Evolutionary conservation across 2,329 filamentous ascomycete species (phyloP), one percentile per base, ranked within the genome.

Genomic region (Emericellopsis cladophorae): DNA sequence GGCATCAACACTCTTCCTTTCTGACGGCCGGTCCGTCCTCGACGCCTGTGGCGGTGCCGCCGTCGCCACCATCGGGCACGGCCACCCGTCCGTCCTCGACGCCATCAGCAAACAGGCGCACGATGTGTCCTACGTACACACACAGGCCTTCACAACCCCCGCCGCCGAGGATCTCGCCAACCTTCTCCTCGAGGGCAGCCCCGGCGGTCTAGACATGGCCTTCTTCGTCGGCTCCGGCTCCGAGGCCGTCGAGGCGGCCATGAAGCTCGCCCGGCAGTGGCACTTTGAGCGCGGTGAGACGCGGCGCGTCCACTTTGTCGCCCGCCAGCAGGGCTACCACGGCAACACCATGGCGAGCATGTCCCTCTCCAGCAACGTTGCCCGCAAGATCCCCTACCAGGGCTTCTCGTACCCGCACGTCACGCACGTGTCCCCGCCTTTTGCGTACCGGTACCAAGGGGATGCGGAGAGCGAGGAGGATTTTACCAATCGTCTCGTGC

Each of bases 41-140:
- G 60, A 63, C 36, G 59, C 57, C 9, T 57, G 53, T 33, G 51
- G 56, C 32, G 60, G 60, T 4, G 57, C 60, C 1, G 77, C 76
- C 7, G 81, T 85, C 6, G 67, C 75, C 9, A 78, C 75, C 53
- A 54, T 84, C 8, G 80, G 79, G 14, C 76, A 82, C 51, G 70
- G 69, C 26, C 67, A 79, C 42, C 49, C 65, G 41, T 62, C 73
- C 42, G 70, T 84, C 18, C 64, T 62, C 23, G 57, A 67, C 15
- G 76, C 76, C 1, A 66, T 83, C 24, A 58, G 62, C 16, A 51
- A 64, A 15, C 77, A 81, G 48, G 60, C 78, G 52, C 59, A 65
- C 41, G 58, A 44, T n/a, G 46, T 54, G n/a, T 43, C 45, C 39
- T 57, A 54, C 35, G 49, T 51, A 7, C 53, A 57, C 45, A 54